Evolutionary conservation across 2,329 filamentous ascomycete genomes (phyloP), one percentile per base, ranked within the genome.

Genomic region (Talaromyces sp.): DNA sequence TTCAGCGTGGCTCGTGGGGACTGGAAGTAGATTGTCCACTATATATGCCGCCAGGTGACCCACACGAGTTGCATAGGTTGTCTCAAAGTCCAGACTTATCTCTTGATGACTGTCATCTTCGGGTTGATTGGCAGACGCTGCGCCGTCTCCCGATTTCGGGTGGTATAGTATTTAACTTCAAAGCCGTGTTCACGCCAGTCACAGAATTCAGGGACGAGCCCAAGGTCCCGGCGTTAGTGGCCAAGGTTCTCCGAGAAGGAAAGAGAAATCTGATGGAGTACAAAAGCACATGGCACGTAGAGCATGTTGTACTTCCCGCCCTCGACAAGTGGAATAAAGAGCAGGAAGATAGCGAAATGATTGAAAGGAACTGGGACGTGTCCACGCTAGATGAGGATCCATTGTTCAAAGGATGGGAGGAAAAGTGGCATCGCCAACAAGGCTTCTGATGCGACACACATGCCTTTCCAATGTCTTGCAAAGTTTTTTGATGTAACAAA

Each of bases 121-220:
- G 91, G 4, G 90, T 94, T 1, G 91, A 96, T 72, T 95, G 91
- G 90, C 92, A 96, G 74, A 96, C 91, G 0, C 77, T 96, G 3
- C 85, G 91, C 1, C 84, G 91, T 2, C 76, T 96, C 0, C 91
- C 91, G 0, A 78, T 96, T 0, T 91, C 88, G 0, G 90, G 84
- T 0, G 88, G 83, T 75, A 79, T 96, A 1, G 83, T 91, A 0
- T 96, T 96, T 78, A 95, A 94, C 72, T 96, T 93, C 83, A 95
- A 93, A 70, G 90, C 88, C 0, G 74, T 94, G 0, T 95, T 95
- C 74, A 94, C 90, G 0, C 88, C 89, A 0, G 72, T 96, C 0
- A 71, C 80, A 0, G 85, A 88, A 64, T 86, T 95, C 60, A 78
- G 83, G 2, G 80, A 88, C 60, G 91, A 96, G 71, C 84, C 89